phyloP scores from a whole-genome alignment of 257 asterid species.

The Solanum piurae region DNA sequence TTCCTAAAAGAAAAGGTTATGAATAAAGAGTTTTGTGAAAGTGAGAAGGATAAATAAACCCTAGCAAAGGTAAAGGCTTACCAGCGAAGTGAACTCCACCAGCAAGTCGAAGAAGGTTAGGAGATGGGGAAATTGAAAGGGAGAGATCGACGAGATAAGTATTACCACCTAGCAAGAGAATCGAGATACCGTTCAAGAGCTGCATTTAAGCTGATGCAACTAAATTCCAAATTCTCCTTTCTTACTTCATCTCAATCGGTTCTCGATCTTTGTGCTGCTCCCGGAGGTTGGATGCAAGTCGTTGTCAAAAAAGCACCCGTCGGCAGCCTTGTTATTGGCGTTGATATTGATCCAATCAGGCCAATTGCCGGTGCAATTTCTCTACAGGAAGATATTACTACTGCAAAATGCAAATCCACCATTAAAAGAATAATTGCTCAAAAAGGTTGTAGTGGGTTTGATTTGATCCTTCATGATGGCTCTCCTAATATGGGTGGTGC shows the following conservation, averaged over 20 bases:
- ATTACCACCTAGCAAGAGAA: conserved; percentile 69
- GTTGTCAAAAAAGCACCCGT: conserved; percentile 65
- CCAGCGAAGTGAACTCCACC: no score
- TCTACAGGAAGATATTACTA: conserved; percentile 69
- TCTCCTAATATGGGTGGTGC: no score
- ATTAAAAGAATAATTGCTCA: conserved; percentile 67
- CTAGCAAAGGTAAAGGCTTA: no score
- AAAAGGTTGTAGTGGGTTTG: conserved; percentile 23
- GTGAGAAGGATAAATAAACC: no score
- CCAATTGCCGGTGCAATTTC: conserved; percentile 77
- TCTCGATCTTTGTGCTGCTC: conserved; percentile 96
- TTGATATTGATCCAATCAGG: conserved; percentile 68
- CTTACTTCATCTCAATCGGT: conserved; percentile 66
- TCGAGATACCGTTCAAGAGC: conserved; percentile 72
- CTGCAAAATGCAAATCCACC: conserved; percentile 42
- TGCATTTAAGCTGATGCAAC: conserved; percentile 79
- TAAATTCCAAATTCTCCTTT: conserved; percentile 59
- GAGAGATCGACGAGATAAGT: conserved; percentile 75
- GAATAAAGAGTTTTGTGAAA: no score
- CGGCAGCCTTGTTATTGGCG: conserved; percentile 72
- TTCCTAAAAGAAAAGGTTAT: no score
- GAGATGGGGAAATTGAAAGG: conserved; percentile 77
- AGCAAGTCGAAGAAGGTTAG: no score
- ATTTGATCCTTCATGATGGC: no score
- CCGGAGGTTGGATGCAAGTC: conserved; percentile 98